Evolutionary conservation across 768 basidiomycete species (phyloP).

Genomic region (Candolleomyces eurysporus): DNA sequence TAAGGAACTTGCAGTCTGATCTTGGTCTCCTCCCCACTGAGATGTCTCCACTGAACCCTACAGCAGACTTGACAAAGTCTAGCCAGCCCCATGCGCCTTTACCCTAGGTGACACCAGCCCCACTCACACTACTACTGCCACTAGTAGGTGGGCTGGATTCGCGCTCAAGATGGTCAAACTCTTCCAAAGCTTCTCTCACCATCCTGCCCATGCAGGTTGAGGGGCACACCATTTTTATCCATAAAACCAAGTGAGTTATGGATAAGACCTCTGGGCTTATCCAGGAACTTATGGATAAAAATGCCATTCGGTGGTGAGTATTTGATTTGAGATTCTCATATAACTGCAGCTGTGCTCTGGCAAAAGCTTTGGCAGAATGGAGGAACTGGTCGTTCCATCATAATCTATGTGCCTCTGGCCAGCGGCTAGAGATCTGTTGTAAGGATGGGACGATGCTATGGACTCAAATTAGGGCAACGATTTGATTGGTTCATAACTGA

Average conservation of each 20-base stretch:
- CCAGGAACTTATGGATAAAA: too few relatives aligned
- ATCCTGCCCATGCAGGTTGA: conserved; percentile 9
- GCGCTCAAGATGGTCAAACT: too few relatives aligned
- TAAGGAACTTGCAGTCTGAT: background rate
- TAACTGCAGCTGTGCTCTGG: conserved; percentile 30
- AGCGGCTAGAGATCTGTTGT: conserved; percentile 27
- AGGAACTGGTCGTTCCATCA: conserved; percentile 44
- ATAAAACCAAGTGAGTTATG: conserved; percentile 34
- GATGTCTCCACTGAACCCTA: background rate
- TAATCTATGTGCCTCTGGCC: conserved; percentile 28
- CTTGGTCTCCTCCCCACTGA: too few relatives aligned
- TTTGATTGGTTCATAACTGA: too few relatives aligned
- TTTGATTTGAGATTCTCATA: conserved; percentile 21
- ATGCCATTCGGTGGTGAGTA: conserved; percentile 36
- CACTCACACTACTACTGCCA: too few relatives aligned
- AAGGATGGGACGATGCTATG: conserved; percentile 4
- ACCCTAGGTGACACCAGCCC: too few relatives aligned
- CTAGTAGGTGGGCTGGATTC: background rate
- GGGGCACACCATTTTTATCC: conserved; percentile 42
- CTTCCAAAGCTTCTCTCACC: conserved; percentile 7
- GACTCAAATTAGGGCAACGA: too few relatives aligned
- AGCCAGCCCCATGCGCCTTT: background rate
- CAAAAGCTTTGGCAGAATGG: conserved; percentile 30
- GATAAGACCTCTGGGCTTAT: conserved; percentile 23
- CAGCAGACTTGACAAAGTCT: background rate